Evolutionary conservation across 768 basidiomycete species (phyloP), one percentile per base, ranked within the genome.

Genomic region (Russula compacta): DNA sequence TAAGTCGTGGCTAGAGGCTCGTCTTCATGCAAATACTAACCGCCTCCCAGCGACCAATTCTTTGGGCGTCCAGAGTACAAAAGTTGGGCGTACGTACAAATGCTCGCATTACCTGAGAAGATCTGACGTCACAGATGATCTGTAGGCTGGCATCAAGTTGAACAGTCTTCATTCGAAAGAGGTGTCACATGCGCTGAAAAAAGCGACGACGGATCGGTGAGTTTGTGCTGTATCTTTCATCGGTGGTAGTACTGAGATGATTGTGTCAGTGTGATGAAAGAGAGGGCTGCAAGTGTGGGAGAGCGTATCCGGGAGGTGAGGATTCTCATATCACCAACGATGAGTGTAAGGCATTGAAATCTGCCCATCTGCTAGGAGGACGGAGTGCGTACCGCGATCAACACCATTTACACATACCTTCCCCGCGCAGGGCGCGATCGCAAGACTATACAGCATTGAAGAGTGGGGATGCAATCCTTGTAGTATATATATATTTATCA

Each of bases 31-130:
- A 17, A 14, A 6, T n/a, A 33, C 54, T 58, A 12, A 51, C 49
- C 39, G 56, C 59, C 50, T 65, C 29, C 19, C 54, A 32, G 74
- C 8, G 83, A 84, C 66, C 83, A 84, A 68, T 83, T 75, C 67
- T 84, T 84, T 84, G 84, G 84, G 83, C 81, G 1, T 76, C 77
- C 8, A 72, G 83, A 40, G 83, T 85, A 15, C 81, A 84, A 64
- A 78, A 78, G 62, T 77, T 87, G 24, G 84, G 81, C 51, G 84
- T 82, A 61, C 54, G 80, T 69, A 49, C 44, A 56, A 35, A 32
- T 17, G n/a, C 4, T 14, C 47, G 39, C 43, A 14, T 51, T 10
- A 12, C 7, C 36, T 36, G 9, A 48, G 46, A 38, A 44, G n/a
- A 11, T 14, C 53, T 61, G 12, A 48, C 32, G 10, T 54, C 7